Conservation (phyloP, 345 rosid genomes). For the Geranium rotundifolium region DNA sequence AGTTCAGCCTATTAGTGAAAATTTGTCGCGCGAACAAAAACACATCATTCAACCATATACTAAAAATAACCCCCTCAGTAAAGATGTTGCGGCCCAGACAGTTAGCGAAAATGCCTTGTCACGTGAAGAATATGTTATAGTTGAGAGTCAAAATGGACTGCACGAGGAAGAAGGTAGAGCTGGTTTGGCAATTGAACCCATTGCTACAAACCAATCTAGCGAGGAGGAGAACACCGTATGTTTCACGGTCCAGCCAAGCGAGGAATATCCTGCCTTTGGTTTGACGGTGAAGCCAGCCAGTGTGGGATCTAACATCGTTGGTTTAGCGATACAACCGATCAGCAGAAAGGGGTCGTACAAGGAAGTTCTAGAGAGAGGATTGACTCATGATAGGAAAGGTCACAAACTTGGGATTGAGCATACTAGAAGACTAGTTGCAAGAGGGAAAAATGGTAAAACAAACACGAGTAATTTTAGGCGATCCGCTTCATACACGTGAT, state of each 20-base stretch:
- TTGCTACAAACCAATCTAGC: not conserved
- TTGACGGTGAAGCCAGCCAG: not conserved
- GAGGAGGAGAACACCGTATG: not conserved
- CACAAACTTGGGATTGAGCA: too few species aligned
- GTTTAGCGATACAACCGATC: not conserved
- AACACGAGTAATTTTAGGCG: too few species aligned
- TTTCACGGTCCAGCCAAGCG: not conserved
- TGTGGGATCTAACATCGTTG: not conserved
- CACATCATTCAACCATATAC: not conserved
- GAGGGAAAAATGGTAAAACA: not conserved
- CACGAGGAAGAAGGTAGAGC: not conserved
- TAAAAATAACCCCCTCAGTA: not conserved
- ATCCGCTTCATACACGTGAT: not conserved
- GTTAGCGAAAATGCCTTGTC: not conserved
- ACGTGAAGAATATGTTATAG: not conserved
- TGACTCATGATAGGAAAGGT: not conserved
- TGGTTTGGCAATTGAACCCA: not conserved
- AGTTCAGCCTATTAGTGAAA: too few species aligned
- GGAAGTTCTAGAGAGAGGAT: conserved; percentile 42
- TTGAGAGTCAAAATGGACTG: too few species aligned
- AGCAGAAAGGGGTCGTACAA: conserved; percentile 25
- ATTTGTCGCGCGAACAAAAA: too few species aligned
- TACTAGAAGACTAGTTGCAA: not conserved
- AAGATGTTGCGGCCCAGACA: not conserved
- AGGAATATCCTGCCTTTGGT: not conserved